phyloP scores from a whole-genome alignment of 1,284 basidiomycete genomes.

The Erythrobasidium hasegawianum region DNA sequence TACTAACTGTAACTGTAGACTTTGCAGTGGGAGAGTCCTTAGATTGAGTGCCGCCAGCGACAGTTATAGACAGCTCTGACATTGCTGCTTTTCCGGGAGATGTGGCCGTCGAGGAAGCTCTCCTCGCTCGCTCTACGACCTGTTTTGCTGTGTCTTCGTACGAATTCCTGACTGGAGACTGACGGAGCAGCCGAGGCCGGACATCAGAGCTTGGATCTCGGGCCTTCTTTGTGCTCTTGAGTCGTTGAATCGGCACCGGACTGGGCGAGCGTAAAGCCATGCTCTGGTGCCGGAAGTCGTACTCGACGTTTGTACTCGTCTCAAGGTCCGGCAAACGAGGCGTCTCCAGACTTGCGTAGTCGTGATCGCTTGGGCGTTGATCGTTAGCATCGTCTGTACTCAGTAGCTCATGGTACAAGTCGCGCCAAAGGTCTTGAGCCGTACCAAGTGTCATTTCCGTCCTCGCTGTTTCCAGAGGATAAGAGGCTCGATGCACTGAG shows the following conservation, averaged over 20 bases:
- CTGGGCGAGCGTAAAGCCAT: background rate
- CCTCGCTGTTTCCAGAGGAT: background rate
- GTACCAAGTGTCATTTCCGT: background rate
- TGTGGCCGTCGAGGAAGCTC: too few relatives aligned
- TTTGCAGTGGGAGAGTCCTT: too few relatives aligned
- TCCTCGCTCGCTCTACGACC: too few relatives aligned
- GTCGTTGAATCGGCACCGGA: background rate
- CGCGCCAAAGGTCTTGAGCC: constrained; percentile 2
- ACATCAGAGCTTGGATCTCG: too few relatives aligned
- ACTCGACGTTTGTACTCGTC: background rate
- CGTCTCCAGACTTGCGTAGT: background rate
- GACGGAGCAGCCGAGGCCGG: too few relatives aligned
- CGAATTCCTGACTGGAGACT: too few relatives aligned
- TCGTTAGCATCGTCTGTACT: background rate
- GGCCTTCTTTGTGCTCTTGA: background rate
- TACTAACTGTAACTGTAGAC: too few relatives aligned
- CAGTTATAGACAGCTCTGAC: too few relatives aligned
- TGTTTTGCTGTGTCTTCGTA: too few relatives aligned
- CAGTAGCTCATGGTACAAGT: constrained; percentile 1
- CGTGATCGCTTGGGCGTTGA: background rate
- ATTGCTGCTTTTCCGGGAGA: too few relatives aligned
- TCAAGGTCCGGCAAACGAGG: background rate
- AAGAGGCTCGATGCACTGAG: background rate
- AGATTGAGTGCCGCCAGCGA: too few relatives aligned
- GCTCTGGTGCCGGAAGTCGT: background rate